phyloP scores from a whole-genome alignment of 2,329 filamentous ascomycete species.

The Neonectria hederae region DNA sequence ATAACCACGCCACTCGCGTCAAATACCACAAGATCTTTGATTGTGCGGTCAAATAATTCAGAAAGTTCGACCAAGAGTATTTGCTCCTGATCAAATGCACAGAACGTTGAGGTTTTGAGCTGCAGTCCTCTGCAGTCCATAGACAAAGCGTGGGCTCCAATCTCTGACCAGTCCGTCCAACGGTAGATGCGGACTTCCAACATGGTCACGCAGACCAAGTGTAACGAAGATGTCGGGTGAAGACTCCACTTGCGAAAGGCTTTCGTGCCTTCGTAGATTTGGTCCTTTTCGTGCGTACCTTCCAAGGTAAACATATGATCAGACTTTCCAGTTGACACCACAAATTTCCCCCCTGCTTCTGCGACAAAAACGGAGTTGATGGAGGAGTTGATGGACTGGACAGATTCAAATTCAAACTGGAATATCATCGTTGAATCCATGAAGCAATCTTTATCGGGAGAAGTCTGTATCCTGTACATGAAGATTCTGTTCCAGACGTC shows the following conservation, averaged over 20 bases:
- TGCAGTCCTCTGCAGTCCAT: conserved; percentile 23
- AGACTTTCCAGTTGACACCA: conserved; percentile 45
- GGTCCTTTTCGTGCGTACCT: conserved; percentile 31
- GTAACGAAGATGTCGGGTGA: conserved; percentile 33
- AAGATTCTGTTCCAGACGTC: conserved; percentile 42
- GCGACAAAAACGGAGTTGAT: conserved; percentile 42
- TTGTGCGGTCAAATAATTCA: not conserved
- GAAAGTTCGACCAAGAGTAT: conserved; percentile 27
- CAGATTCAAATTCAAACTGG: conserved; percentile 34
- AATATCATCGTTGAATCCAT: conserved; percentile 24
- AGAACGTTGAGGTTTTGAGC: conserved; percentile 36
- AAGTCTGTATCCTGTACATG: conserved; percentile 27
- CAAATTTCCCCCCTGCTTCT: conserved; percentile 41
- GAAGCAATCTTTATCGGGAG: conserved; percentile 25
- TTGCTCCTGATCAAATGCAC: conserved; percentile 27
- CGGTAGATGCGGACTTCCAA: conserved; percentile 35
- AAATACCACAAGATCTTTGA: conserved; percentile 19
- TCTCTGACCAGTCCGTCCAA: conserved; percentile 44
- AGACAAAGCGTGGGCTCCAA: conserved; percentile 23
- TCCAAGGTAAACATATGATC: conserved; percentile 44
- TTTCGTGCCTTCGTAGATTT: conserved; percentile 3
- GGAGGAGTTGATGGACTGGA: conserved; percentile 36
- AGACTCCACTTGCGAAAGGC: conserved; percentile 32
- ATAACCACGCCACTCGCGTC: conserved; percentile 19
- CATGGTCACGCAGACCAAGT: conserved; percentile 42